Base-by-base conservation (phyloP, 2,329 filamentous ascomycete species). In the Dothideomycetidae sp. region DNA sequence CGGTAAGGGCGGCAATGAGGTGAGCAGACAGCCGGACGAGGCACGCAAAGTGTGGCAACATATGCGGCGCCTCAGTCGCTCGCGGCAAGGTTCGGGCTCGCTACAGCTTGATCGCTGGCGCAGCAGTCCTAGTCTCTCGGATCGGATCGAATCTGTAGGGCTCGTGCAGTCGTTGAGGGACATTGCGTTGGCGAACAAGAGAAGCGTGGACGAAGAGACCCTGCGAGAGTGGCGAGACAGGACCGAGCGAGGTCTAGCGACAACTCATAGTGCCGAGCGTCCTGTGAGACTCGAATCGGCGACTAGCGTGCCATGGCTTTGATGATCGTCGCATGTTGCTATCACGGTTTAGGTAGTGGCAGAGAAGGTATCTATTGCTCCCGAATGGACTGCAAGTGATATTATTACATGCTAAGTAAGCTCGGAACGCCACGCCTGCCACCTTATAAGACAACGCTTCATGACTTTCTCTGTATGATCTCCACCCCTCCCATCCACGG, bases 401-500 rank as follows among this genome's bases (percentile, higher is more conserved):
- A n/a, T n/a, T n/a, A n/a, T n/a, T 26, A 26, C 21, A 26, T 26
- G 21, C 21, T 26, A 26, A 7, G 7, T 7, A 26, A 26, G 21
- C 21, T n/a, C n/a, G n/a, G n/a, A n/a, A n/a, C n/a, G n/a, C n/a
- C n/a, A n/a, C n/a, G n/a, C n/a, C n/a, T n/a, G n/a, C n/a, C 21
- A 7, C 21, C 21, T 26, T 26, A 7, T 26, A 26, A 7, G 7
- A 7, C 21, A 26, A 7, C 21, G 21, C 21, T 26, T 26, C 21
- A 26, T 7, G 7, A n/a, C 48, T 53, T 58, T 51, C 49, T 57
- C 45, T 66, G 69, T 53, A 90, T 82, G 47, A 63, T 68, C 34
- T 79, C 71, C 53, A 70, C 63, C 0, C 79, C 80, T 10, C 78
- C 79, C 86, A 98, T 93, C 70, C 78, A 96, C 14, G 73, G 74